These are phyloP conservation scores for Rheum nobile DNA, from an alignment of 148 eudicot genomes.

Conservation along the genomic window DNA sequence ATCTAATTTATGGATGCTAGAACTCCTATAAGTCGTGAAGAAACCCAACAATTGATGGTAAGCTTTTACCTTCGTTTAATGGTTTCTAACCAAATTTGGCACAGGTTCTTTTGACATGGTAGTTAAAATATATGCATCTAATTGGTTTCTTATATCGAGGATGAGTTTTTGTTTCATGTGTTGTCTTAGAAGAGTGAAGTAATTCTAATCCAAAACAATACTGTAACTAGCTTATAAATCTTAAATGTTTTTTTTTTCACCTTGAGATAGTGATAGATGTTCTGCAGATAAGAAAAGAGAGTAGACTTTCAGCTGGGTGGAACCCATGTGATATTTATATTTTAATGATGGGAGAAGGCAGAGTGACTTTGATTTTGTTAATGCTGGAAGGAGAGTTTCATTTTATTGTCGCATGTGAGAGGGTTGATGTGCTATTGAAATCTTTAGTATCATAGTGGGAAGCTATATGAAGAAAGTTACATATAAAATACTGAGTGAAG, in stretches of 20 bases:
- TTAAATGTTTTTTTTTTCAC: background rate
- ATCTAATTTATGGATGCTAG: constrained; percentile 26
- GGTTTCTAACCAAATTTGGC: background rate
- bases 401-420: background rate
- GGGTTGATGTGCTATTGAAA: background rate
- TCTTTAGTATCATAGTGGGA: background rate
- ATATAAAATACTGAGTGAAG: background rate
- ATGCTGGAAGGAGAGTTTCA: background rate
- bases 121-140: background rate
- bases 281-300: background rate
- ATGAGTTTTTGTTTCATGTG: background rate
- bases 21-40: constrained; percentile 23
- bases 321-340: background rate
- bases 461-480: background rate
- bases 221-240: background rate
- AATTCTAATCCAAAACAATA: background rate
- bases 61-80: background rate
- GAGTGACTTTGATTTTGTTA: background rate
- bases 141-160: background rate
- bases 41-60: constrained; percentile 32
- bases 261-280: background rate
- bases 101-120: background rate
- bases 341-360: background rate
- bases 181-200: background rate
- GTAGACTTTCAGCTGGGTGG: background rate